Evolutionary conservation across 2,329 filamentous ascomycete species (phyloP).

Genomic region (Pseudocercospora crystallina): DNA sequence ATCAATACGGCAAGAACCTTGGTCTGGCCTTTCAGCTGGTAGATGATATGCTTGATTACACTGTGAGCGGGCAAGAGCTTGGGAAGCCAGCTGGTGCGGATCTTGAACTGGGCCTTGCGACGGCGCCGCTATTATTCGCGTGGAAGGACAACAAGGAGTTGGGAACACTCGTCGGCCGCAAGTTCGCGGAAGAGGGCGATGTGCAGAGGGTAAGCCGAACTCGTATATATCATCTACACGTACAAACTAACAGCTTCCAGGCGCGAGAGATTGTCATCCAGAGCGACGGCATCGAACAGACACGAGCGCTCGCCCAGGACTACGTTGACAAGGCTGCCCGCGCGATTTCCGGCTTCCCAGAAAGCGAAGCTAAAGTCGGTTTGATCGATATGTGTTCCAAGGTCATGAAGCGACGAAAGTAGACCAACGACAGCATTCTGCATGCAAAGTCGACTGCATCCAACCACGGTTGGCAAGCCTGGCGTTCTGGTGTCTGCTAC

Average conservation of each 20-base stretch:
- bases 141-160: slow-evolving; percentile 80
- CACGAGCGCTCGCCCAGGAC: slow-evolving; percentile 82
- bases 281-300: slow-evolving; percentile 89
- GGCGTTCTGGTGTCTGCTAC: slow-evolving; percentile 2
- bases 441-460: neutral
- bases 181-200: slow-evolving; percentile 82
- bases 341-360: slow-evolving; percentile 80
- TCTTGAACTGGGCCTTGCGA: slow-evolving; percentile 87
- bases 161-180: slow-evolving; percentile 84
- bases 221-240: neutral
- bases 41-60: slow-evolving; percentile 98
- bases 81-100: slow-evolving; percentile 96
- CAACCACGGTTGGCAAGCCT: neutral
- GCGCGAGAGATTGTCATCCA: slow-evolving; percentile 80
- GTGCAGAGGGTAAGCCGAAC: slow-evolving; percentile 68
- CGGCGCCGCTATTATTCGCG: slow-evolving; percentile 89
- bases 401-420: slow-evolving; percentile 86
- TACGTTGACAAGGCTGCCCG: slow-evolving; percentile 85
- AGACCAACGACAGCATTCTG: slow-evolving; percentile 7
- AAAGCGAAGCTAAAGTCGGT: slow-evolving; percentile 91
- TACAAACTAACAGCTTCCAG: slow-evolving; percentile 50
- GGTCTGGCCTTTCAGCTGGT: slow-evolving; percentile 96
- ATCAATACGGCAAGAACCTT: slow-evolving; percentile 87
- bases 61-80: slow-evolving; percentile 76
- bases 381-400: slow-evolving; percentile 92